Base-by-base conservation (phyloP, 2,329 filamentous ascomycete genomes). In the Polychaeton citri region DNA sequence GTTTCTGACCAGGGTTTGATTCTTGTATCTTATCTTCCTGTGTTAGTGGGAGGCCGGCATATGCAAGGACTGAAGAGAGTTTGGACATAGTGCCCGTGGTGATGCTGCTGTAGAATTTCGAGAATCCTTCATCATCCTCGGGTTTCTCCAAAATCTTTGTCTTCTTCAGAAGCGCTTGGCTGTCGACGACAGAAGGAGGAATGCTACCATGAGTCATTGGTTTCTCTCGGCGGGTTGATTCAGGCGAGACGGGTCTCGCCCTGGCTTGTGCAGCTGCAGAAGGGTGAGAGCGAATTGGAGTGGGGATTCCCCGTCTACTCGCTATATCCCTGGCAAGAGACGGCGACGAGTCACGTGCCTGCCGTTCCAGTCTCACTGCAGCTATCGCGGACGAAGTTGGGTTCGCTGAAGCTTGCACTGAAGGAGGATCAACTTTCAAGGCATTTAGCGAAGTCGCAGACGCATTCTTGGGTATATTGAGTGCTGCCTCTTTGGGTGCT, bases 21-120 rank as follows among this genome's bases (percentile, higher is more conserved):
- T 50, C 44, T 2, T 47, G 35, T 20, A 45, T 49, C 3, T 52
- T 41, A 43, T 57, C 40, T 48, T 55, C 38, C 37, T 51, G 37
- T 6, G 46, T 60, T 3, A 98, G 68, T 1, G 90, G 90, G 6
- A 98, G 71, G 1, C 88, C 88, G 4, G 90, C 85, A 62, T 95
- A 98, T 3, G 87, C 88, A 19, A 98, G 66, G 1, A 87, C 87
- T 0, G 87, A 86, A 0, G 88, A 92, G 9, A 96, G 74, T 48
- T 79, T 81, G 42, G 85, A 90, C 52, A 96, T 83, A 33, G 95
- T 73, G 36, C 74, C 84, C 37, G 87, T 86, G 51, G 95, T 94
- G 1, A 85, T 35, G 31, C 47, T 86, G 39, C 73, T 87, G 61
- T 96, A 98, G 61, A 96, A 98, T 36, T 78, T 76, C 5, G 83